Evolutionary conservation across 495 filamentous ascomycete genomes (phyloP), one percentile per base, ranked within the genome.

Genomic region (Podospora comata): DNA sequence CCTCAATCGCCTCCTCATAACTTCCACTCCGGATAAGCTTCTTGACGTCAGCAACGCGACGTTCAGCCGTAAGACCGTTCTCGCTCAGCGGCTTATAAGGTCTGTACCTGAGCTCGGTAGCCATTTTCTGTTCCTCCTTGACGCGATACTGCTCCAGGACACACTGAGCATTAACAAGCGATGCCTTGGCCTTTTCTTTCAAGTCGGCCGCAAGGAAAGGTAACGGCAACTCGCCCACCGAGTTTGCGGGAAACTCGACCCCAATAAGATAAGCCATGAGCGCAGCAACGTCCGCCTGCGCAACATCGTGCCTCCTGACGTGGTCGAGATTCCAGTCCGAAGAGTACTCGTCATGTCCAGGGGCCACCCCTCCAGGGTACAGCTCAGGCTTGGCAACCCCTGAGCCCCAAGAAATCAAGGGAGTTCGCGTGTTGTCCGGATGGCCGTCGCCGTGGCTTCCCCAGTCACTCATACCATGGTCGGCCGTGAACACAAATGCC

Each of bases 391-490:
- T 87, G 27, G 92, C 92, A 48, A 98, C 89, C 28, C 95, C 95
- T 65, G 95, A 93, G 11, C 95, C 95, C 95, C 95, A 99, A 18
- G 84, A 91, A 74, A 99, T 91, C 11, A 99, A 82, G 13, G 95
- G 95, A 26, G 95, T 99, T 32, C 95, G 85, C 2, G 95, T 99
- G 71, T 99, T 99, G 75, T 99, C 92, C 1, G 95, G 95, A 79
- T 99, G 95, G 23, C 95, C 95, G 76, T 99, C 95, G 57, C 95
- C 95, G 74, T 99, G 95, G 69, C 92, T 97, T 15, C 95, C 95
- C 90, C 91, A 96, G 79, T 99, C 96, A 74, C 91, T 97, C 94
- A 99, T 99, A 13, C 95, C 95, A 80, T 99, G 95, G 72, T 99
- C 95, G 2, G 95, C 95, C 11, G 96, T 99, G 77, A 99, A 99